Conservation (phyloP, 305 asterid genomes). For the Fraxinus sp. region DNA sequence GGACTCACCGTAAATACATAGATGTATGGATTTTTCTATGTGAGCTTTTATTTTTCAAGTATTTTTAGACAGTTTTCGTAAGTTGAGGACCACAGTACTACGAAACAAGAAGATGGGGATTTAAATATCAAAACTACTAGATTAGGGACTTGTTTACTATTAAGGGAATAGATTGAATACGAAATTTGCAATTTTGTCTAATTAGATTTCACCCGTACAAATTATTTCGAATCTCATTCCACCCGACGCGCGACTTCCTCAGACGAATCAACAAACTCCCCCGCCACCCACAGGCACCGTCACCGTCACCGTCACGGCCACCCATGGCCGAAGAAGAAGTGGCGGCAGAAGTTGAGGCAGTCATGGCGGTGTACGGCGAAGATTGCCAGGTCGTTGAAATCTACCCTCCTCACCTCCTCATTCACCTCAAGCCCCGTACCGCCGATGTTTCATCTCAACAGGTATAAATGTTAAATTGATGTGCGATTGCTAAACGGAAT, state of each 20-base stretch:
- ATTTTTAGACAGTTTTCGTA: too few relatives aligned
- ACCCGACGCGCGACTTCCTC: not conserved
- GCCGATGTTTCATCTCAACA: constrained; percentile 88
- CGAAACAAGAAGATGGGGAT: not conserved
- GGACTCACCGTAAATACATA: too few relatives aligned
- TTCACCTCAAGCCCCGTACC: constrained; percentile 83
- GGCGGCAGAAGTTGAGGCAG: constrained; percentile 70
- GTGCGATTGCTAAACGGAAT: not conserved
- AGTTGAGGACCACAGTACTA: not conserved
- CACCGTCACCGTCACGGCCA: constrained; percentile 13
- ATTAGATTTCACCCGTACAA: not conserved
- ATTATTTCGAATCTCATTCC: not conserved
- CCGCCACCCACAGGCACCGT: not conserved
- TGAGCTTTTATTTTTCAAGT: too few relatives aligned
- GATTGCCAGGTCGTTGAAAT: constrained; percentile 55
- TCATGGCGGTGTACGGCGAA: constrained; percentile 71
- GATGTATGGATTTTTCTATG: too few relatives aligned
- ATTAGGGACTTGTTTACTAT: not conserved
- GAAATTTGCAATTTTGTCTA: not conserved
- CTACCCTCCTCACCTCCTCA: constrained; percentile 69
- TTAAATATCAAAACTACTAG: not conserved
- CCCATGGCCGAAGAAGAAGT: constrained; percentile 65
- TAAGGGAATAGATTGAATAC: not conserved
- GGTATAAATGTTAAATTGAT: constrained; percentile 32
- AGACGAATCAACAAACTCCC: constrained; percentile 2